Evolutionary conservation across 108 stramenopile species (phyloP).

Genomic region (Conticribra guillardii): DNA sequence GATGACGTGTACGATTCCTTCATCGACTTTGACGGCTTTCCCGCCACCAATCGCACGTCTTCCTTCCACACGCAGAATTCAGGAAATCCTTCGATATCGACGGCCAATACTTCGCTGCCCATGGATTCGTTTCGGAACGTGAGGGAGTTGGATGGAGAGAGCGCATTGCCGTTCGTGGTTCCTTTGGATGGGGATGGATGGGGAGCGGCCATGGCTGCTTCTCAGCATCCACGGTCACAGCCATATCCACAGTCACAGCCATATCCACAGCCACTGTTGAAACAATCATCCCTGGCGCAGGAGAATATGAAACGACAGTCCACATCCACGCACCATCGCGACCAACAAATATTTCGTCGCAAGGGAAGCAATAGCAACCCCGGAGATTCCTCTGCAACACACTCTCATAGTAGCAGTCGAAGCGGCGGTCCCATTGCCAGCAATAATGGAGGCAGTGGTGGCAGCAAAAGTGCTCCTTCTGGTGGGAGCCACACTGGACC

Average conservation of each 20-base stretch:
- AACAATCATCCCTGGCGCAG: background rate
- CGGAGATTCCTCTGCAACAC: slow-evolving; percentile 1
- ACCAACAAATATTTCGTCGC: slow-evolving; percentile 35
- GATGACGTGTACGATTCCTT: slow-evolving; percentile 37
- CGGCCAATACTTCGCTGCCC: background rate
- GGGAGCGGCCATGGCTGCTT: background rate
- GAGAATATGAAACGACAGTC: background rate
- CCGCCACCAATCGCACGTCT: background rate
- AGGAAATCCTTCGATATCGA: background rate
- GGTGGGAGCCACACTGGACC: too few species aligned
- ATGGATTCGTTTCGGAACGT: background rate
- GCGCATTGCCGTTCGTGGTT: background rate
- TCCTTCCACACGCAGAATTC: slow-evolving; percentile 18
- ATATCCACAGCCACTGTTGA: background rate
- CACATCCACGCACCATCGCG: background rate
- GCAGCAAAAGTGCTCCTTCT: too few species aligned
- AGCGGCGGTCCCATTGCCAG: background rate
- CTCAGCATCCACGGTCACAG: background rate
- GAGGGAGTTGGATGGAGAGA: background rate
- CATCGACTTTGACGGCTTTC: slow-evolving; percentile 21
- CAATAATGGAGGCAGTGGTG: background rate
- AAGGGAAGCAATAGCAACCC: slow-evolving; percentile 4
- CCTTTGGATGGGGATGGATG: background rate
- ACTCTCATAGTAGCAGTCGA: slow-evolving; percentile 1
- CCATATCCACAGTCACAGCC: background rate